Evolutionary conservation across 139 green algal genomes (phyloP), one percentile per base, ranked within the genome.

Genomic region (Bryopsis sp.): DNA sequence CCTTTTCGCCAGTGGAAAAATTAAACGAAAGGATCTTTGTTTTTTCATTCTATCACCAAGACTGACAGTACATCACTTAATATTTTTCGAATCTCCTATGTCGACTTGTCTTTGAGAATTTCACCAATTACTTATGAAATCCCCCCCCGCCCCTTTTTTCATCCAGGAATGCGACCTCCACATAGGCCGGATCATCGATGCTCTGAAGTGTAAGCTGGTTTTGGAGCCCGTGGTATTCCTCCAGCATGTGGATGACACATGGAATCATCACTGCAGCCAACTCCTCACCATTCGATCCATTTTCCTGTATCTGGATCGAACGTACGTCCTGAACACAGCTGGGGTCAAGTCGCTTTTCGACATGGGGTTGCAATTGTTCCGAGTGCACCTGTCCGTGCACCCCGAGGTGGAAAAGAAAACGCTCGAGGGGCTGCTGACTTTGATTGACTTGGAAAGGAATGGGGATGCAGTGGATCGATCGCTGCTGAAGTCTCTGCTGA

Each of bases 271-370:
- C 78, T 94, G 81, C 81, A 68, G 71, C 11, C 83, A 92, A 73
- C 88, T 94, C 78, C 84, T 96, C 43, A 86, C 85, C 36, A 94
- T 94, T 26, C 82, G 94, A 0, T 89, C 87, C 19, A 94, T 99
- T 58, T 98, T 98, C 70, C 78, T 98, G 29, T 96, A 96, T 78
- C 79, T 99, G 54, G 94, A 99, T 81, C 84, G 94, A 63, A 93
- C 90, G 1, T 90, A 95, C 58, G 90, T 97, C 35, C 78, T 97
- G 38, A 67, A 78, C 65, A 73, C 71, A 48, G 66, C 76, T 7
- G 58, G 61, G 43, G 76, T 83, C 34, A 76, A 79, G 47, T 94
- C 87, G 31, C 78, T 97, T 11, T 98, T 96, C 76, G 94, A 99
- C 60, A 91, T 97, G 81, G 93, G 92, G 0, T 81, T 99, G 47